Evolutionary conservation across 345 rosid species (phyloP).

Genomic region (Syzygium aqueum): DNA sequence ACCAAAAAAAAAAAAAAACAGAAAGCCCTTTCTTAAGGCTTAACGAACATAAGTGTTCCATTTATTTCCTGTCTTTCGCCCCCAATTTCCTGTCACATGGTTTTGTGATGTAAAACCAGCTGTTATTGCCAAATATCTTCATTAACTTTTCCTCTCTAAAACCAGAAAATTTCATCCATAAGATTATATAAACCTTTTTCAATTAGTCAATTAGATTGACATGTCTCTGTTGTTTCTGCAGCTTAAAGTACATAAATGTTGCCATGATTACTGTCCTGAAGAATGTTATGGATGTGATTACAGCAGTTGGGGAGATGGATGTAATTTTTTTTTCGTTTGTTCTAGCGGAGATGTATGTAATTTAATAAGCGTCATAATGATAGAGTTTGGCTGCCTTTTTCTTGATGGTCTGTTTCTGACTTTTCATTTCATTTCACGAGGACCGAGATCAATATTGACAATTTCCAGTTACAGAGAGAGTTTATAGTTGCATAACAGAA

Average conservation of each 20-base stretch:
- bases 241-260: constrained; percentile 93
- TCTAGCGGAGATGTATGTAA: constrained; percentile 7
- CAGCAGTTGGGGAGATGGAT: constrained; percentile 90
- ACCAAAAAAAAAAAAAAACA: too few relatives aligned
- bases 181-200: not conserved
- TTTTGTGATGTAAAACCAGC: not conserved
- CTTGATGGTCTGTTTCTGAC: constrained; percentile 60
- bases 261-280: constrained; percentile 97
- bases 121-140: not conserved
- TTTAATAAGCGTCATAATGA: constrained; percentile 79
- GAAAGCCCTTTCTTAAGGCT: not conserved
- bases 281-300: constrained; percentile 94
- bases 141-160: not conserved
- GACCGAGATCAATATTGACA: not conserved
- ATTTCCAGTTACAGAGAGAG: not conserved
- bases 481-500: not conserved
- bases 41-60: not conserved
- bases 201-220: not conserved
- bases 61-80: not conserved
- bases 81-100: not conserved
- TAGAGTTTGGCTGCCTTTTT: constrained; percentile 97
- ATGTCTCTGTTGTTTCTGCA: constrained; percentile 26
- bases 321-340: too few relatives aligned
- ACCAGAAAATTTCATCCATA: not conserved
- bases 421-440: not conserved